Percentiles rank a stretch among this genome's conserved stretches.
These are phyloP conservation scores for Phytophthora palmivora DNA, from an alignment of 352 stramenopile genomes.

Conservation along the genomic window DNA sequence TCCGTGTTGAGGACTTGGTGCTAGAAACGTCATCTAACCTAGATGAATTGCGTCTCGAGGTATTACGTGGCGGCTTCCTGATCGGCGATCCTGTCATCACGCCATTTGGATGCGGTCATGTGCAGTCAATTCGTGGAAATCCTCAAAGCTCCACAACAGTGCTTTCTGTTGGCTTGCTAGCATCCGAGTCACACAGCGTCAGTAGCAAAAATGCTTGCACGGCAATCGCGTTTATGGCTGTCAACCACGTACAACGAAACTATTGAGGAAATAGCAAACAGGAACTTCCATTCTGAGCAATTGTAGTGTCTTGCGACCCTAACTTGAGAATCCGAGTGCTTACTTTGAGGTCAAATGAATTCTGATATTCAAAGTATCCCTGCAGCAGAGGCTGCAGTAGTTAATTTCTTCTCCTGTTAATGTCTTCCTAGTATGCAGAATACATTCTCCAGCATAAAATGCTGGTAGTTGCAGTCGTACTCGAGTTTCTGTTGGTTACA, in stretches of 20 bases:
- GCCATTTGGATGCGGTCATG: conserved; percentile 66
- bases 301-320: too few species aligned
- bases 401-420: too few species aligned
- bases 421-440: too few species aligned
- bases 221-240: conserved; percentile 33
- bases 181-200: conserved; percentile 16
- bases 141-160: conserved; percentile 14
- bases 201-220: neutral
- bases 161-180: conserved; percentile 31
- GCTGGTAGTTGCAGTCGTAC: too few species aligned
- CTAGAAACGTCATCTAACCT: conserved; percentile 51
- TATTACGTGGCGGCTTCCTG: conserved; percentile 38
- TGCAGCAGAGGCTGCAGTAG: too few species aligned
- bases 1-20: conserved; percentile 60
- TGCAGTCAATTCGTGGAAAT: conserved; percentile 42
- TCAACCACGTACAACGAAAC: conserved; percentile 29
- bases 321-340: too few species aligned
- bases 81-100: conserved; percentile 73
- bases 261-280: conserved; percentile 22
- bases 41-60: conserved; percentile 25
- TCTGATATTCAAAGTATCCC: too few species aligned
- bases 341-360: too few species aligned
- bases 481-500: too few species aligned
- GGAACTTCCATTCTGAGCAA: too few species aligned
- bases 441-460: too few species aligned